phyloP scores from a whole-genome alignment of 257 asterid species.

The Penstemon davidsonii region DNA sequence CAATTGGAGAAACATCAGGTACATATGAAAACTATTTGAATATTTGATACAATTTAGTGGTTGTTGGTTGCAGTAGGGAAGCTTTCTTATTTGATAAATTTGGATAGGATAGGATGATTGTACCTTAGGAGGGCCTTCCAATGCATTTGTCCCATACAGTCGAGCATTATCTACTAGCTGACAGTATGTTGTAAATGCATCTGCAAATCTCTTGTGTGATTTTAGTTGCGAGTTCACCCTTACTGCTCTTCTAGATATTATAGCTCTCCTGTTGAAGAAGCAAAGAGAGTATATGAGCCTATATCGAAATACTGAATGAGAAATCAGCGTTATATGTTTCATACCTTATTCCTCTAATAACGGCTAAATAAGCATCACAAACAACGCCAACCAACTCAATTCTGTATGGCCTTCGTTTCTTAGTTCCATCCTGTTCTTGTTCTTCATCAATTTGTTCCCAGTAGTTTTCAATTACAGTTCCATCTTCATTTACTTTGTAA shows the following conservation, averaged over 20 bases:
- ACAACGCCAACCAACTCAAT: slow-evolving; percentile 88
- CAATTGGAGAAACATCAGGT: neutral
- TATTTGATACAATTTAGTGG: neutral
- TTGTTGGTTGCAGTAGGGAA: neutral
- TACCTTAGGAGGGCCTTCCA: slow-evolving; percentile 93
- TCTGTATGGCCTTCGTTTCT: slow-evolving; percentile 82
- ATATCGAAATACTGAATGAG: neutral
- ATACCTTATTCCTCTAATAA: slow-evolving; percentile 85
- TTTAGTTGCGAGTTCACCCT: slow-evolving; percentile 83
- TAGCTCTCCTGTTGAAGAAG: slow-evolving; percentile 69
- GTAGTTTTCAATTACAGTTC: slow-evolving; percentile 71
- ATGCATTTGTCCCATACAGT: slow-evolving; percentile 74
- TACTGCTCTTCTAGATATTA: slow-evolving; percentile 88
- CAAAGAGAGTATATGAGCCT: slow-evolving; percentile 6
- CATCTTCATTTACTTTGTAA: slow-evolving; percentile 58
- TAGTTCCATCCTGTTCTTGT: slow-evolving; percentile 52
- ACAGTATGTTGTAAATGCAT: slow-evolving; percentile 76
- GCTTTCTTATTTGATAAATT: neutral
- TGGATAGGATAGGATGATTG: neutral
- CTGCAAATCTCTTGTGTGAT: slow-evolving; percentile 89
- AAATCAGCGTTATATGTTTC: slow-evolving; percentile 6
- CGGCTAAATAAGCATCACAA: slow-evolving; percentile 89
- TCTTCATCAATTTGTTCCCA: slow-evolving; percentile 90
- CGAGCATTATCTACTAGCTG: slow-evolving; percentile 78
- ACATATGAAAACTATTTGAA: neutral